Evolutionary conservation across 179 eudicot genomes (phyloP).

Genomic region (Silene coronaria): DNA sequence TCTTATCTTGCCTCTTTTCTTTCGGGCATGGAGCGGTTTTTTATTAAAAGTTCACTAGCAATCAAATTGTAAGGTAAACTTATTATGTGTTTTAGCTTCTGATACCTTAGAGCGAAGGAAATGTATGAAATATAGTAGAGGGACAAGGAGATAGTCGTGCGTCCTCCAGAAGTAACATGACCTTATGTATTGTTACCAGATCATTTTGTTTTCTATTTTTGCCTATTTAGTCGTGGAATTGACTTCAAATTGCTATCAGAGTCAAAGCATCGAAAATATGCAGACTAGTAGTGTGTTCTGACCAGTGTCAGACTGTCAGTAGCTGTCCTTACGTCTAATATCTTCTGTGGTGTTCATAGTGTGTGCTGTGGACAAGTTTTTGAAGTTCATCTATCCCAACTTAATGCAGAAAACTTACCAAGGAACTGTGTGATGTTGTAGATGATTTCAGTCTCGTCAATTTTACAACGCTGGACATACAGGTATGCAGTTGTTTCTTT

Average conservation of each 20-base stretch:
- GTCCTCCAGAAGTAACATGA: too few relatives aligned
- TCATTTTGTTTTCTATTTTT: not conserved
- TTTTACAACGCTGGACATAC: constrained; percentile 87
- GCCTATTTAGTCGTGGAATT: not conserved
- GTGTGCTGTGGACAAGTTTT: not conserved
- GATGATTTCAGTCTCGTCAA: constrained; percentile 71
- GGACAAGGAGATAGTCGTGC: too few relatives aligned
- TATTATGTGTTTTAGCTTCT: not conserved
- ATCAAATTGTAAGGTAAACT: too few relatives aligned
- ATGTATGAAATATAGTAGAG: not conserved
- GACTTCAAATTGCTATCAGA: not conserved
- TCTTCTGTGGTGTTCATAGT: not conserved
- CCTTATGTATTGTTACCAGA: not conserved
- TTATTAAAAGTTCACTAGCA: too few relatives aligned
- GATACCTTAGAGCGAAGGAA: not conserved
- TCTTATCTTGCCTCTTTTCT: too few relatives aligned
- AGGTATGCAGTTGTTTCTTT: constrained; percentile 39
- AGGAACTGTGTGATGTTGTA: constrained; percentile 80
- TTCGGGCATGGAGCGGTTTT: too few relatives aligned
- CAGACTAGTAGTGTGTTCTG: too few relatives aligned
- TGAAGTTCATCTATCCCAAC: not conserved
- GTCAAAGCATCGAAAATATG: too few relatives aligned
- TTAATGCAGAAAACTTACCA: constrained; percentile 71
- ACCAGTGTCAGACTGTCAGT: too few relatives aligned
- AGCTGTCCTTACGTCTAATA: not conserved